Evolutionary conservation across 2,329 filamentous ascomycete genomes (phyloP), one percentile per base, ranked within the genome.

Genomic region (Pseudopyrenochaeta lycopersici): DNA sequence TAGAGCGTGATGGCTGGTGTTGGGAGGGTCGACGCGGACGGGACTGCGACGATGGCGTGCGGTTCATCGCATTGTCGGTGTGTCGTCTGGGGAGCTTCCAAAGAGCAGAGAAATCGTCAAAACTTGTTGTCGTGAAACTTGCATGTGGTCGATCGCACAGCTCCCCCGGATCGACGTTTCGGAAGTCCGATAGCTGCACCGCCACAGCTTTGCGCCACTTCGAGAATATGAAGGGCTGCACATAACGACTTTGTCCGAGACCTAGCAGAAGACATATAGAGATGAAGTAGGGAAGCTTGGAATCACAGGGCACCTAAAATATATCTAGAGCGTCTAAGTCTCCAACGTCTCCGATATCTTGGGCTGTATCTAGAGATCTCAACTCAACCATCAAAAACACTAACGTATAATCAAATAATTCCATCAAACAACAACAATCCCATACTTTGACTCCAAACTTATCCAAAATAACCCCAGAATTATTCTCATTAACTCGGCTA

Each of bases 11-110:
- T 40, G 64, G 56, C 14, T 66, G 67, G 43, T 69, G 71, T 38
- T 60, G 60, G 47, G 62, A 52, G 17, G 54, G 59, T 45, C 36
- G 41, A 21, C 62, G 49, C 11, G 53, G 48, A 46, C 66, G 60
- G 49, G 73, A 72, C 52, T 66, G 64, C 62, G 70, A 69, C 66
- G 73, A 76, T 52, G 71, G 71, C 62, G 75, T 72, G 56, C 76
- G 73, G 70, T 73, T 80, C 79, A 81, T 81, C 66, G 75, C 78
- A 79, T 80, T 47, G 54, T 63, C 44, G 35, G 29, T 42, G 6
- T 46, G 4, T 41, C n/a, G 4, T 23, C 14, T 32, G 35, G 33
- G 39, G 29, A 35, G 23, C 27, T 39, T 40, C 21, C 38, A 10
- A 40, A 3, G 23, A 30, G 20, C 15, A 7, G 27, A 23, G 18